Conservation (phyloP, 2,329 filamentous ascomycete genomes). For the Hymenoscyphus scutula region DNA sequence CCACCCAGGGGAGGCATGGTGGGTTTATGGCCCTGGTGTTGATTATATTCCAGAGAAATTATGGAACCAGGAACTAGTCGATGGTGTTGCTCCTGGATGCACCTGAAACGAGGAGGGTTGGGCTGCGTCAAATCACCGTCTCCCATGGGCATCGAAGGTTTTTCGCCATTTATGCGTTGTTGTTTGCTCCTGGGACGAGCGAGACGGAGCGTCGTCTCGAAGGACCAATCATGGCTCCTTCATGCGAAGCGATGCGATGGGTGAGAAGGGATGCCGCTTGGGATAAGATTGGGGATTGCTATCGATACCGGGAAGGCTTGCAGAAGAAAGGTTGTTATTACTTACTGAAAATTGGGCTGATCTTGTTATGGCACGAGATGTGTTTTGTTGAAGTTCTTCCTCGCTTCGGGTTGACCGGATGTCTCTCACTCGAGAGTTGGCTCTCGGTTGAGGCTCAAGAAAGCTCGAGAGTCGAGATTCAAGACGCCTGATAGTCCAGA, state of each 20-base stretch:
- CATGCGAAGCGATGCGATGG: not conserved
- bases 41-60: conserved; percentile 9
- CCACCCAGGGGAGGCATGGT: conserved; percentile 4
- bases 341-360: too few species aligned
- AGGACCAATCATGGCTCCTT: not conserved
- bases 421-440: not conserved
- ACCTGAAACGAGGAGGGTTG: conserved; percentile 14
- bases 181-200: conserved; percentile 12
- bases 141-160: conserved; percentile 8
- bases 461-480: not conserved
- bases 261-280: not conserved
- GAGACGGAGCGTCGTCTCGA: not conserved
- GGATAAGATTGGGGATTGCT: conserved; percentile 1
- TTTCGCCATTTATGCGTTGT: conserved; percentile 5
- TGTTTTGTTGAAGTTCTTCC: too few species aligned
- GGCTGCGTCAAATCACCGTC: conserved; percentile 16
- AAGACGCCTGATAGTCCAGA: not conserved
- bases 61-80: conserved; percentile 8
- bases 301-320: too few species aligned
- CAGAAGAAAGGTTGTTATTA: too few species aligned
- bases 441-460: not conserved
- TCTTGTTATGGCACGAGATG: too few species aligned
- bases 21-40: conserved; percentile 5
- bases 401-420: not conserved
- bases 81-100: not conserved